phyloP scores from a whole-genome alignment of 1,284 basidiomycete species.

The Cryptococcus sp. region DNA sequence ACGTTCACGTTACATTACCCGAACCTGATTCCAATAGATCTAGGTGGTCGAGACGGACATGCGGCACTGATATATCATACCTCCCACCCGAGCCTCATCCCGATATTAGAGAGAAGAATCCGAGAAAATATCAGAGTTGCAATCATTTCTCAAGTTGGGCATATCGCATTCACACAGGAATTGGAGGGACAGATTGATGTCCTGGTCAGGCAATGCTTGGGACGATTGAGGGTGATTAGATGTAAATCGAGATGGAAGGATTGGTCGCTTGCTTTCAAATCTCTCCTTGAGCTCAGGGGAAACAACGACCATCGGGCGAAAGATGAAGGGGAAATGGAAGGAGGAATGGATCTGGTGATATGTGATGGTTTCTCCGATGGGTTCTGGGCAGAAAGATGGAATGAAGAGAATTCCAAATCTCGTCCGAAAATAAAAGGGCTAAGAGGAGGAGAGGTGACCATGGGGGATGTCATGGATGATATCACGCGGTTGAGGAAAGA shows the following conservation, averaged over 20 bases:
- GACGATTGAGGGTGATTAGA: conserved; percentile 20
- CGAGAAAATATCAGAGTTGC: conserved; percentile 20
- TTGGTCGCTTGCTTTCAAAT: conserved; percentile 21
- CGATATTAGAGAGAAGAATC: conserved; percentile 18
- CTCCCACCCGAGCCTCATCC: conserved; percentile 20
- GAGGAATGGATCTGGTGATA: conserved; percentile 26
- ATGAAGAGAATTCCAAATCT: conserved; percentile 18
- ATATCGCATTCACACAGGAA: neutral
- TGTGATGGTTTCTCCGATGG: conserved; percentile 42
- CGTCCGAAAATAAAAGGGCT: neutral
- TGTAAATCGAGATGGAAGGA: conserved; percentile 20
- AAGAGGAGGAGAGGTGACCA: conserved; percentile 16
- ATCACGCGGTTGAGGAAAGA: conserved; percentile 34
- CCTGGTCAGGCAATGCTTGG: conserved; percentile 12
- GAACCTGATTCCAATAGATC: conserved; percentile 10
- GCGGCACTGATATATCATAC: conserved; percentile 28
- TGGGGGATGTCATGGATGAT: conserved; percentile 35
- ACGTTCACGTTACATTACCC: conserved; percentile 5
- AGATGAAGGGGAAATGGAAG: too few species aligned
- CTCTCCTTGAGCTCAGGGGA: neutral
- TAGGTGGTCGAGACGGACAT: conserved; percentile 29
- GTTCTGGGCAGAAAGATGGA: conserved; percentile 39
- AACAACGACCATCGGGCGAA: neutral
- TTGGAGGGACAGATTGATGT: conserved; percentile 9
- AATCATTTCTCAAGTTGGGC: neutral